Base-by-base conservation (phyloP, 1,284 basidiomycete species). In the Coniferiporia weirii region DNA sequence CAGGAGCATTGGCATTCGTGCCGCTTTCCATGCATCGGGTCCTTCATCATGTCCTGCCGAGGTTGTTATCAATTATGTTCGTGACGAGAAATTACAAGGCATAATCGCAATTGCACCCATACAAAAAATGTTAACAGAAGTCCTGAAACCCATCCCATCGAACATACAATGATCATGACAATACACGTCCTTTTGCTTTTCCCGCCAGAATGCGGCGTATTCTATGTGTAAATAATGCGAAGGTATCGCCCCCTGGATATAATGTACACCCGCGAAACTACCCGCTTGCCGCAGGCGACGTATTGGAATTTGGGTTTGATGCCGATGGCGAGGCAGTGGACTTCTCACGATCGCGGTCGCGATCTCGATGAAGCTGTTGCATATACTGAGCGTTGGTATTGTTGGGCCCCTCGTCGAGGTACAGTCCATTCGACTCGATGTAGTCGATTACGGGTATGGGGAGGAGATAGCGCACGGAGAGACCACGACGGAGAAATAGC, bases 371-470 rank as follows among this genome's bases (percentile, higher is more conserved):
- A 9, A 62, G 49, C 15, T 57, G 48, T 38, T 62, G 57, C 50
- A 47, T 45, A 40, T 54, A 63, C 15, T 57, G 55, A 7, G 52
- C 1, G 34, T 61, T 58, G 17, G 60, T 22, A 20, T 46, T 36
- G 34, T 61, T 61, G 4, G 77, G 64, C 35, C 75, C 75, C 47
- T 90, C 89, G 52, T 91, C 88, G 59, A 78, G 76, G 66, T 91
- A 91, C 61, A 91, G 76, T 35, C 84, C 79, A 66, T 94, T 76
- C 66, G 87, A 76, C 68, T 96, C 89, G 73, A 99, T 99, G 71
- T 99, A 99, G 67, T 95, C 89, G 61, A 97, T 94, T 58, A 98
- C 96, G 52, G 87, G 84, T 62, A 90, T 84, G 3, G 96, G 95
- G 51, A 98, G 78, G 36, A 99, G 83, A 73, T 98, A 99, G 65